These are phyloP conservation scores for Pseudonitzschia multiseries DNA, from an alignment of 108 stramenopile genomes.

Conservation along the genomic window DNA sequence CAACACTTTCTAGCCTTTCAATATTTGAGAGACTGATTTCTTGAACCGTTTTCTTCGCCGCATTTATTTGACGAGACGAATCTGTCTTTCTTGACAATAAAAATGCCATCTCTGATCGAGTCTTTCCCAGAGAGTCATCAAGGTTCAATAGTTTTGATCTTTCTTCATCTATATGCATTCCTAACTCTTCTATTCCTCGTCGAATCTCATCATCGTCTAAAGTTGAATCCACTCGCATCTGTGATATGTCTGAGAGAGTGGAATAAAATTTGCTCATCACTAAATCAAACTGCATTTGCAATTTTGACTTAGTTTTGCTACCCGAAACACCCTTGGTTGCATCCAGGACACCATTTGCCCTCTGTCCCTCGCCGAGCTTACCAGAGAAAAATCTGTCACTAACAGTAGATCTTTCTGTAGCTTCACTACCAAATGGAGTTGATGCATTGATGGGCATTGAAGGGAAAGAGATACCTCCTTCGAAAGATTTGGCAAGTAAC, in stretches of 20 bases:
- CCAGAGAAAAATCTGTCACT: neutral
- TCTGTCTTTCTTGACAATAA: slow-evolving; percentile 36
- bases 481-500: no score
- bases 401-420: neutral
- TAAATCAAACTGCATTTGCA: slow-evolving; percentile 13
- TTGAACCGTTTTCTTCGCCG: slow-evolving; percentile 35
- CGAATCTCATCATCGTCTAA: slow-evolving; percentile 15
- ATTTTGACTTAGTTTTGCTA: neutral
- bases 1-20: slow-evolving; percentile 13
- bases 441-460: slow-evolving; percentile 55
- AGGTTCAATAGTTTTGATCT: slow-evolving; percentile 6
- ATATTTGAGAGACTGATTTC: slow-evolving; percentile 23
- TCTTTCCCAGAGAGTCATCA: slow-evolving; percentile 16
- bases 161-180: slow-evolving; percentile 12
- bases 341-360: no score
- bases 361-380: neutral
- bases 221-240: neutral
- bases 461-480: slow-evolving; percentile 31
- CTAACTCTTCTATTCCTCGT: slow-evolving; percentile 15
- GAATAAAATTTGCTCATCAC: slow-evolving; percentile 9
- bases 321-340: no score
- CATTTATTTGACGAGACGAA: slow-evolving; percentile 41
- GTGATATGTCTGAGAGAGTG: slow-evolving; percentile 11
- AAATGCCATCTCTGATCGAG: slow-evolving; percentile 14
- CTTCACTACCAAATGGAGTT: slow-evolving; percentile 33